Evolutionary conservation across 2,329 filamentous ascomycete species (phyloP).

Genomic region (Ceratocystis colombiana): DNA sequence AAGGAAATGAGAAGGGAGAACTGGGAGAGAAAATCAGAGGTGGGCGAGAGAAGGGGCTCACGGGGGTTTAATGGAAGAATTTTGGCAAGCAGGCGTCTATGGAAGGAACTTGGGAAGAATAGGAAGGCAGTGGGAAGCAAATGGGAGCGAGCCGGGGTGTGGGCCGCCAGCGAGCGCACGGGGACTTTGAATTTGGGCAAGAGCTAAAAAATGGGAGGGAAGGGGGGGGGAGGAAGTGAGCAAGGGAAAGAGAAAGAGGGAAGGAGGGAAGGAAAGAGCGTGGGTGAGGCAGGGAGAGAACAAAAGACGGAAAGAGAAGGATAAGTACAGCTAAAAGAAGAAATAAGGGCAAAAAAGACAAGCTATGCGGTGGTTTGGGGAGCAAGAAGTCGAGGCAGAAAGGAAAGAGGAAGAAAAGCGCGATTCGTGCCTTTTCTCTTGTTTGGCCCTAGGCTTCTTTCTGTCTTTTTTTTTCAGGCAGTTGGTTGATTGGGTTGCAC

Average conservation of each 20-base stretch:
- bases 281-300: constrained; percentile 11
- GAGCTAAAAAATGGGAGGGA: neutral
- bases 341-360: neutral
- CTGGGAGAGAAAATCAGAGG: constrained; percentile 29
- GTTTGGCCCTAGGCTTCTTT: neutral
- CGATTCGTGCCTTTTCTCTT: neutral
- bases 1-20: constrained; percentile 29
- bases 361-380: neutral
- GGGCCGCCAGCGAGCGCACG: constrained; percentile 18
- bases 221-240: neutral
- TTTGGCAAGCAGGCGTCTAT: constrained; percentile 13
- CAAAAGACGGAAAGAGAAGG: constrained; percentile 7
- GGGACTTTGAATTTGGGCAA: constrained; percentile 14
- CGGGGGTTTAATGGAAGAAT: constrained; percentile 22
- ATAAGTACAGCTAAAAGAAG: constrained; percentile 3
- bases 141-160: constrained; percentile 12
- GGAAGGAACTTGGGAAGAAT: neutral
- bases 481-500: neutral
- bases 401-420: neutral
- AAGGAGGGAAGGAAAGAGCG: neutral
- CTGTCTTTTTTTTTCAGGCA: neutral
- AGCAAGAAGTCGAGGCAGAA: neutral
- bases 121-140: too few species aligned
- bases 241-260: neutral
- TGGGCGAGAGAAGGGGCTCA: constrained; percentile 21